These are phyloP conservation scores for Pseudevernia furfuracea DNA, from an alignment of 495 filamentous ascomycete species.

Conservation along the genomic window DNA sequence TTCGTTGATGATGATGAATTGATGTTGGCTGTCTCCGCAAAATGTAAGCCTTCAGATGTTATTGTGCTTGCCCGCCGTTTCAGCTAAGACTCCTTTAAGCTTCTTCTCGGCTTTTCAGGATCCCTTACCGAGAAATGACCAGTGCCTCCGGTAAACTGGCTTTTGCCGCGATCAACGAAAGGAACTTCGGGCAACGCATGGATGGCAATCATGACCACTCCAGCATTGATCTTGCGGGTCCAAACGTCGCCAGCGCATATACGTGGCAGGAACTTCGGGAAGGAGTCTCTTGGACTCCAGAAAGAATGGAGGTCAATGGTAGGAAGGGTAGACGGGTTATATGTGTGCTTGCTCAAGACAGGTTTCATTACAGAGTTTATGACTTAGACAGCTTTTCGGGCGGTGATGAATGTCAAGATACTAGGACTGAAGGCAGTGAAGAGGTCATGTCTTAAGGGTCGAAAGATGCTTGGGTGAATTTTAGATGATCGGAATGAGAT, in stretches of 20 bases:
- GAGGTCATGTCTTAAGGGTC: conserved; percentile 24
- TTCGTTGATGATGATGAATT: conserved; percentile 49
- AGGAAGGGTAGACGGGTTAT: conserved; percentile 45
- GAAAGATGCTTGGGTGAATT: background rate
- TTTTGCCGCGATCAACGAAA: conserved; percentile 4
- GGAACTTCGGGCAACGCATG: background rate
- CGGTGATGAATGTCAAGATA: conserved; percentile 30
- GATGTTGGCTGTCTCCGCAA: conserved; percentile 42
- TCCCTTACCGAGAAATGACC: conserved; percentile 16
- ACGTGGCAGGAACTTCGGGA: conserved; percentile 19
- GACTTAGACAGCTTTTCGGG: conserved; percentile 43
- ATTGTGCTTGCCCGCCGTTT: conserved; percentile 4
- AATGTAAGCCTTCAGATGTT: conserved; percentile 32
- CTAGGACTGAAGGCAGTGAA: conserved; percentile 27
- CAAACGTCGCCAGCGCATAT: conserved; percentile 5
- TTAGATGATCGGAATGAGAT: background rate
- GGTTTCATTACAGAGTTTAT: conserved; percentile 48
- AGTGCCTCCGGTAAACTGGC: conserved; percentile 2
- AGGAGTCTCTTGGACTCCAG: conserved; percentile 33
- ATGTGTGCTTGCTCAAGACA: conserved; percentile 50
- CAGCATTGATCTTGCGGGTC: conserved; percentile 12
- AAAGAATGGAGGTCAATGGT: conserved; percentile 47
- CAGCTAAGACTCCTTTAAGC: conserved; percentile 1
- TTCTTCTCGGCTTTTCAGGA: conserved; percentile 23
- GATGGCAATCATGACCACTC: background rate